Base-by-base conservation (phyloP, 352 stramenopile species). In the Phytophthora tentaculata region DNA sequence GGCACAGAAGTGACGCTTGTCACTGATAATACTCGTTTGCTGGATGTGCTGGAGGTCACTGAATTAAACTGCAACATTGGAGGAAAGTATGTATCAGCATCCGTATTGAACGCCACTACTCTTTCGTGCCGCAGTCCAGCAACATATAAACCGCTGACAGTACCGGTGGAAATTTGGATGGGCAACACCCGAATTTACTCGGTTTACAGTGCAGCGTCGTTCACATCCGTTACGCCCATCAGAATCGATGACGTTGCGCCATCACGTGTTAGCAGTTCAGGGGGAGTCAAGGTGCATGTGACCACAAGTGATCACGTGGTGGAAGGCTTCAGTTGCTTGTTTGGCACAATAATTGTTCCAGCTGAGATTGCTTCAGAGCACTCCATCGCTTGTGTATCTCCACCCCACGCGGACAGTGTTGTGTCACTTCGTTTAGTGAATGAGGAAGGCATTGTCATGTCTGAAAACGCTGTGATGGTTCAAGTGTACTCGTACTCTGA, bases 381-480 rank as follows among this genome's bases (percentile, higher is more conserved):
- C 29, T 20, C n/a, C 19, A 24, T 85, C 32, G 17, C 12, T 54
- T 89, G 80, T 35, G n/a, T 73, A 14, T 70, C 69, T 51, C 80
- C 80, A 58, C 35, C 69, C 2, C 58, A 75, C 19, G 8, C 43
- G 5, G 52, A 57, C 26, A 47, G 45, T 13, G 57, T 59, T 2
- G 50, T 76, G n/a, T 44, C 58, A 16, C 59, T 88, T 32, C 65
- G 64, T n/a, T 37, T 88, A 24, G 63, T 57, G 9, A 73, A 76
- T 23, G 32, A 51, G 8, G 56, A 57, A 6, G 19, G 22, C 28
- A 37, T 19, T 19, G 39, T 64, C 5, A 41, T 81, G 12, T 86
- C 79, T 28, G 65, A 80, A 56, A 89, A 89, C 19, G 67, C 72
- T 4, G 5, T 86, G 20, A 51, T 73, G 22, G 54, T 89, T 10